These are phyloP conservation scores for Sporobolomyces phaffii DNA, from an alignment of 768 basidiomycete species.

Conservation along the genomic window DNA sequence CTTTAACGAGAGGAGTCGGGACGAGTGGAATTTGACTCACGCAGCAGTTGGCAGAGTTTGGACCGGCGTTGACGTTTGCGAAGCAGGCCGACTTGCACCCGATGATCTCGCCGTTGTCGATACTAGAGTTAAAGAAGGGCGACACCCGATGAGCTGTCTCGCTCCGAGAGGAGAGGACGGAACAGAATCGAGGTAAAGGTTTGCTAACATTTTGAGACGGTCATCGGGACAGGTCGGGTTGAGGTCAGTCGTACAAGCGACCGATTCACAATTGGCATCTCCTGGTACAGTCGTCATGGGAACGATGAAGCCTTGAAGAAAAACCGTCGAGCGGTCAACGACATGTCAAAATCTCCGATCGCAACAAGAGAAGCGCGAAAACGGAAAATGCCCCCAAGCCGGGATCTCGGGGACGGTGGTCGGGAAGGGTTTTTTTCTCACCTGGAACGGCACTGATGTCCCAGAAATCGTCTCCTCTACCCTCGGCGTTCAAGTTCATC, in stretches of 20 bases:
- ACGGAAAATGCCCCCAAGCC: too few species aligned
- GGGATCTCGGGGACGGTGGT: too few species aligned
- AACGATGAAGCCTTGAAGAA: slow-evolving; percentile 3
- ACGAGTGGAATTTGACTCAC: neutral
- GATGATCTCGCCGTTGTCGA: slow-evolving; percentile 2
- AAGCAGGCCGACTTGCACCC: slow-evolving; percentile 5
- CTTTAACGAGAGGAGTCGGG: too few species aligned
- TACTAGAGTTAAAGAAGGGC: too few species aligned
- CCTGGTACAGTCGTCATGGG: slow-evolving; percentile 3
- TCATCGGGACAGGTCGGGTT: slow-evolving; percentile 16
- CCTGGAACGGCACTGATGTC: slow-evolving; percentile 11
- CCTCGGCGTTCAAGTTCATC: neutral
- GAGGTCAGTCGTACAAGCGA: slow-evolving; percentile 3
- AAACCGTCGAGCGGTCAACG: neutral
- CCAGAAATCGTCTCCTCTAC: neutral
- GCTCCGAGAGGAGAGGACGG: too few species aligned
- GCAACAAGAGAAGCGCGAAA: neutral
- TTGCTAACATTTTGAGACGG: slow-evolving; percentile 2
- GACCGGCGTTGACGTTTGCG: neutral
- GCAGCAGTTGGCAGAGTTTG: slow-evolving; percentile 10
- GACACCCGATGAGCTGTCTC: too few species aligned
- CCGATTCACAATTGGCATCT: neutral
- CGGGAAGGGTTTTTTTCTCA: too few species aligned
- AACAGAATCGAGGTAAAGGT: too few species aligned
- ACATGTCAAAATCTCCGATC: neutral